These are phyloP conservation scores for Beauveria asiatica DNA, from an alignment of 2,329 filamentous ascomycete species.

Conservation along the genomic window DNA sequence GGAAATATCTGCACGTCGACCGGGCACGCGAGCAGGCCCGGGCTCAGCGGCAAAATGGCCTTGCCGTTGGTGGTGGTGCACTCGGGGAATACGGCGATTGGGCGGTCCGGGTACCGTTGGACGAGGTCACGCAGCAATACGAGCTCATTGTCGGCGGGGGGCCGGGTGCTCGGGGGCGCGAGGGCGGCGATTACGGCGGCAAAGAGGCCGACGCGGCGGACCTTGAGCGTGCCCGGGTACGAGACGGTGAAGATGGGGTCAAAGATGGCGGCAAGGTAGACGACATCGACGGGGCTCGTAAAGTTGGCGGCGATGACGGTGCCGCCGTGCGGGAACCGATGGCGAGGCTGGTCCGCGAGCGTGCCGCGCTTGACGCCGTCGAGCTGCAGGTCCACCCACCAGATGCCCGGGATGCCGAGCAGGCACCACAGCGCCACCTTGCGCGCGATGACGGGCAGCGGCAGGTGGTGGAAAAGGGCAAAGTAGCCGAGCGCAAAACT, in stretches of 20 bases:
- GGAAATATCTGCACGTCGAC: conserved; percentile 73
- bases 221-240: conserved; percentile 64
- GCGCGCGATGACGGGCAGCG: conserved; percentile 52
- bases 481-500: conserved; percentile 65
- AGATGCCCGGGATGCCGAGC: conserved; percentile 82
- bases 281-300: conserved; percentile 83
- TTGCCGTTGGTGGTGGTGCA: conserved; percentile 90
- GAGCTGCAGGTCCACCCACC: conserved; percentile 98
- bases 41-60: conserved; percentile 77
- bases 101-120: conserved; percentile 59
- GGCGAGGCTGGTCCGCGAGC: conserved; percentile 62
- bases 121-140: conserved; percentile 57
- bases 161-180: conserved; percentile 39
- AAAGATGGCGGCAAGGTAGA: conserved; percentile 90
- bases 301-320: conserved; percentile 84
- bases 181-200: conserved; percentile 69
- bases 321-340: conserved; percentile 68
- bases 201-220: conserved; percentile 69
- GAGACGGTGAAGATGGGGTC: conserved; percentile 88
- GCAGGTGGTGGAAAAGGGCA: conserved; percentile 72
- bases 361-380: conserved; percentile 93
- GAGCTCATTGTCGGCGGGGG: conserved; percentile 35
- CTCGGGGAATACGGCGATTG: conserved; percentile 86
- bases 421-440: conserved; percentile 85
- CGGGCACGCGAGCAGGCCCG: conserved; percentile 61